Evolutionary conservation across 1,139 yeast genomes (phyloP).

Genomic region (Torulaspora globosa): DNA sequence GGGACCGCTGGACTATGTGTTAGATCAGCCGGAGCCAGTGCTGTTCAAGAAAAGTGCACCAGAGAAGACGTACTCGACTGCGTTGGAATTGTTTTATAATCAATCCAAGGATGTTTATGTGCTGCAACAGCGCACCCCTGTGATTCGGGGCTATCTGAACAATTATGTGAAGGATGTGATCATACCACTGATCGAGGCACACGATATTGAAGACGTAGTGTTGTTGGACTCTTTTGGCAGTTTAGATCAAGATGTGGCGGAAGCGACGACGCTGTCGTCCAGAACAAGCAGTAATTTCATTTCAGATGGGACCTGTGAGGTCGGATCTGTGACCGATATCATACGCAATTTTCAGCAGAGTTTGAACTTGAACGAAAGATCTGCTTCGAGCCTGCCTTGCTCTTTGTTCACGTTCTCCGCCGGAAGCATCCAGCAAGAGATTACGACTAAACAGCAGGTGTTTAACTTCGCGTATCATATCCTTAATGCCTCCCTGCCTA

Average conservation of each 20-base stretch:
- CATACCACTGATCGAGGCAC: constrained; percentile 44
- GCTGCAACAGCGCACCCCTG: constrained; percentile 81
- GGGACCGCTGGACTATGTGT: constrained; percentile 62
- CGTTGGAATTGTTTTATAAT: constrained; percentile 56
- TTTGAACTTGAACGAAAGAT: constrained; percentile 22
- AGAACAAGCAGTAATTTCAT: constrained; percentile 12
- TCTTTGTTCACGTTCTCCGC: constrained; percentile 28
- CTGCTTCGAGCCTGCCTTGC: constrained; percentile 21
- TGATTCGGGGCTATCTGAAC: constrained; percentile 58
- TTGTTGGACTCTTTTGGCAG: constrained; percentile 72
- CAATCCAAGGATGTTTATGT: constrained; percentile 45
- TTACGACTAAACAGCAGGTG: constrained; percentile 30
- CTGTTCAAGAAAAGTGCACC: constrained; percentile 11
- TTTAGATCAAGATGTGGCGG: constrained; percentile 37
- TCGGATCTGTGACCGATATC: constrained; percentile 26
- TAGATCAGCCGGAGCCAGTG: constrained; percentile 30
- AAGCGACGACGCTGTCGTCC: constrained; percentile 11
- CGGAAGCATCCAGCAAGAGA: constrained; percentile 29
- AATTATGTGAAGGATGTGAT: constrained; percentile 54
- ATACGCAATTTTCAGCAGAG: constrained; percentile 23
- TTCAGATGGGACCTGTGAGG: constrained; percentile 28
- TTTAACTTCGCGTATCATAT: constrained; percentile 33
- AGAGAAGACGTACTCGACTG: constrained; percentile 40
- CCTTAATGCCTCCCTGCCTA: constrained; percentile 19
- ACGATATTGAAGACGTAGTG: constrained; percentile 46